A percentile compares a stretch with the other conserved stretches of the same genome.
Conservation (phyloP, 345 rosid genomes). For the Lumnitzera racemosa region DNA sequence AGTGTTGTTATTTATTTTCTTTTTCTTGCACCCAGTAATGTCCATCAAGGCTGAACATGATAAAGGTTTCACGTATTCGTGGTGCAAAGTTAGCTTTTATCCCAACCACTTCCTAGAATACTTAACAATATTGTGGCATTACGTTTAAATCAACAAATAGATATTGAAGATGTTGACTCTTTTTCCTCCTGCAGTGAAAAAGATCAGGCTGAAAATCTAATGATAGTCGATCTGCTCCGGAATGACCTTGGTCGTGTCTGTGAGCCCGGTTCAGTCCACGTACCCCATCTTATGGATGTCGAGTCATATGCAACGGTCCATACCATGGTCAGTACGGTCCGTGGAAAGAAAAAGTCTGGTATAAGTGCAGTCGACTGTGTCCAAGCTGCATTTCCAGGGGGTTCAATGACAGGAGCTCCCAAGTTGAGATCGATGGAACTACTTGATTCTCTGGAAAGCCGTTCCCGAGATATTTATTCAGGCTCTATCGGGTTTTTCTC, state of each 20-base stretch:
- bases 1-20: not conserved
- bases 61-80: no score
- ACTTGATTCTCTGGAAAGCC: slow-evolving; percentile 70
- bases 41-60: no score
- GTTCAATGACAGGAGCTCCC: slow-evolving; percentile 99
- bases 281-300: slow-evolving; percentile 90
- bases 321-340: slow-evolving; percentile 90
- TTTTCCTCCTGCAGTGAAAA: slow-evolving; percentile 55
- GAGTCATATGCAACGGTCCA: slow-evolving; percentile 96
- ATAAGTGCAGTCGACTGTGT: slow-evolving; percentile 65
- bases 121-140: not conserved
- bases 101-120: no score
- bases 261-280: slow-evolving; percentile 85
- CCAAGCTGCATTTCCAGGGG: slow-evolving; percentile 89
- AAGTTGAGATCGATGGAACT: slow-evolving; percentile 87
- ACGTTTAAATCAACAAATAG: no score
- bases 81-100: no score
- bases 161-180: not conserved
- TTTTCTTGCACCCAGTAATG: no score
- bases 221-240: slow-evolving; percentile 95
- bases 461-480: slow-evolving; percentile 83
- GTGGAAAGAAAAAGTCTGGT: slow-evolving; percentile 52
- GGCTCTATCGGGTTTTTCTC: slow-evolving; percentile 93
- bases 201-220: slow-evolving; percentile 95
- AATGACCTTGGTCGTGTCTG: slow-evolving; percentile 94